Percentiles rank a stretch among this genome's conserved stretches.
Evolutionary conservation across 306 rosid genomes (phyloP).

Genomic region (Morella rubra): DNA sequence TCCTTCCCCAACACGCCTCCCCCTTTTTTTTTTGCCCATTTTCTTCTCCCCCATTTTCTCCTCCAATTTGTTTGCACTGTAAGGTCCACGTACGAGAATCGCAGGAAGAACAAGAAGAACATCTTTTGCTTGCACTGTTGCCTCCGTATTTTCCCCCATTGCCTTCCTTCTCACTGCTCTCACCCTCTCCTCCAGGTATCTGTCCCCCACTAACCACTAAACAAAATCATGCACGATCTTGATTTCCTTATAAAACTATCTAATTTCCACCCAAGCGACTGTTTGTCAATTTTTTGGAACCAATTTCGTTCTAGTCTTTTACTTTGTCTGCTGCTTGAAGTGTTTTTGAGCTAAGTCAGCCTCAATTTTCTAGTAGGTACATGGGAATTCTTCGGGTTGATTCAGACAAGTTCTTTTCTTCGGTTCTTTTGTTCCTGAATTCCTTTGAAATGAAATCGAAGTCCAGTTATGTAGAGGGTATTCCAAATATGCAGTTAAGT

Average conservation of each 20-base stretch:
- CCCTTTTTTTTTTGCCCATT: no score
- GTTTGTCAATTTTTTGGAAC: not conserved
- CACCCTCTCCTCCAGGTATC: conserved; percentile 94
- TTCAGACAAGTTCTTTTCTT: not conserved
- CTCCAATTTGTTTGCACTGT: no score
- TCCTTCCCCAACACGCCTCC: no score
- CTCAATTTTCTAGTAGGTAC: no score
- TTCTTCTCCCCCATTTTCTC: no score
- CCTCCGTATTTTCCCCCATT: conserved; percentile 90
- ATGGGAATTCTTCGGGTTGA: no score
- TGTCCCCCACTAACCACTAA: not conserved
- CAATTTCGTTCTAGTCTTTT: not conserved
- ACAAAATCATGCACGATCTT: not conserved
- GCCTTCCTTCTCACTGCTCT: conserved; percentile 66
- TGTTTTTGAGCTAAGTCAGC: not conserved
- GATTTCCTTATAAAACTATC: not conserved
- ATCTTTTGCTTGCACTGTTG: conserved; percentile 88
- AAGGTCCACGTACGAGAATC: no score
- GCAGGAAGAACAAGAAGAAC: conserved; percentile 96
- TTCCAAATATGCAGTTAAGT: not conserved
- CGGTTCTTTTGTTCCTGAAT: not conserved
- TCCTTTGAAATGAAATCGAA: not conserved
- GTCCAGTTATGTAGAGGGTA: not conserved
- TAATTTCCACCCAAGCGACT: not conserved
- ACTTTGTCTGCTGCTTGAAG: not conserved